Base-by-base conservation (phyloP, 2,329 filamentous ascomycete genomes). In the Lizonia empirigonia region DNA sequence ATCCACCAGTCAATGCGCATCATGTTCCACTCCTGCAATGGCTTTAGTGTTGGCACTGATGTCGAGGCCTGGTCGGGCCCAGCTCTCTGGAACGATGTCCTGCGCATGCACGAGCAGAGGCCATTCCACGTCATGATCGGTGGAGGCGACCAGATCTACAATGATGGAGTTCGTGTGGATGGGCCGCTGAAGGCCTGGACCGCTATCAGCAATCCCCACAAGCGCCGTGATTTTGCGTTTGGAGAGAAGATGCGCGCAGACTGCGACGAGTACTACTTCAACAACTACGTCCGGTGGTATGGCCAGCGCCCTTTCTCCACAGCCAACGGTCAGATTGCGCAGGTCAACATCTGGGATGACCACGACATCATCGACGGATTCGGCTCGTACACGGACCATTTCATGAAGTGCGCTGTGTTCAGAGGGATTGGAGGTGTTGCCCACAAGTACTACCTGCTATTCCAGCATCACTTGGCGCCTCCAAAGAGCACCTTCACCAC, bases 401-500 rank as follows among this genome's bases (percentile, higher is more conserved):
- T 87, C 73, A 87, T 87, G 85, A 78, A 77, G 63, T 85, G 83
- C 56, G 72, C 82, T 12, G 84, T 87, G 7, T 87, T 87, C 71
- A 78, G 84, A 22, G 85, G 85, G 16, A 85, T 87, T 62, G 85
- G 85, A 20, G 84, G 83, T 45, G 76, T 81, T 19, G 78, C 78
- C 15, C 69, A 72, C 58, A 84, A 84, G 62, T 84, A 87, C 73
- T 87, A 87, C 68, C 77, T 84, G 56, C 77, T 87, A 12, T 87
- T 87, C 75, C 84, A 87, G 63, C 81, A 92, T 63, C 93, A 97
- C 66, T 77, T 95, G 40, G 84, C 92, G 10, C 93, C 93, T 1
- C 91, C 93, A 0, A 79, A 82, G 56, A 92, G 89, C 23, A 96
- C 92, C 1, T 97, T 87, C 71, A 96, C 91, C 2, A 90, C 90